phyloP scores from a whole-genome alignment of 2,329 filamentous ascomycete genomes.

The Sclerotinia minor region DNA sequence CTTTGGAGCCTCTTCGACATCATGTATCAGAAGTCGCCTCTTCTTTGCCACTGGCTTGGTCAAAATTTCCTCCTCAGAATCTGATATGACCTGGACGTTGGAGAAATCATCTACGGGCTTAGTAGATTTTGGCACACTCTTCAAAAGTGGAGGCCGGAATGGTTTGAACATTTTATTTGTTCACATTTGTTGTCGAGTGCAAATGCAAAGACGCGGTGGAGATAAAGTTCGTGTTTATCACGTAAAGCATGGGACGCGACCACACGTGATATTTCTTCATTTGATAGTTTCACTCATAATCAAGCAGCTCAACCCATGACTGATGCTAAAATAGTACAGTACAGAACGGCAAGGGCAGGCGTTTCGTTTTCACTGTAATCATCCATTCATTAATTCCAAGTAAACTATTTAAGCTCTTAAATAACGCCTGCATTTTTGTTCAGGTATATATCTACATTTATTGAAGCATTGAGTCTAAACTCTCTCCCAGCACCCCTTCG shows the following conservation, averaged over 20 bases:
- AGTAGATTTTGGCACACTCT: conserved; percentile 29
- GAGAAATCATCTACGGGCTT: conserved; percentile 30
- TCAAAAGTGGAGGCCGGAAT: conserved; percentile 40
- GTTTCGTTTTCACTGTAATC: not conserved
- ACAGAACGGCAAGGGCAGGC: not conserved
- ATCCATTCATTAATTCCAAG: conserved; percentile 14
- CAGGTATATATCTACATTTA: conserved; percentile 45
- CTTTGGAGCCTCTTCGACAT: conserved; percentile 34
- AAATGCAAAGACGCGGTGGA: conserved; percentile 11
- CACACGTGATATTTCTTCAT: conserved; percentile 5
- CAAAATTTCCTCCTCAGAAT: conserved; percentile 28
- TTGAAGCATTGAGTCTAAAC: conserved; percentile 87
- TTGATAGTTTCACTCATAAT: not conserved
- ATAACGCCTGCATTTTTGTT: conserved; percentile 22
- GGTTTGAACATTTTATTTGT: conserved; percentile 41
- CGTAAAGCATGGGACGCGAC: not conserved
- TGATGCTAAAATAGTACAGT: not conserved
- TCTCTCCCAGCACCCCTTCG: conserved; percentile 86
- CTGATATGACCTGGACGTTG: conserved; percentile 19
- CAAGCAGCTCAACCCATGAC: not conserved
- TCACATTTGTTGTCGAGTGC: conserved; percentile 10
- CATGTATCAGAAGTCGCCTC: conserved; percentile 35
- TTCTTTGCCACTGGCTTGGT: conserved; percentile 36
- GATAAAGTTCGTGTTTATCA: conserved; percentile 6
- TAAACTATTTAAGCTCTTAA: conserved; percentile 4